Percentiles rank a stretch among this genome's conserved stretches.
Conservation (phyloP, 2,329 filamentous ascomycete species). For the Hypoxylon sp. region DNA sequence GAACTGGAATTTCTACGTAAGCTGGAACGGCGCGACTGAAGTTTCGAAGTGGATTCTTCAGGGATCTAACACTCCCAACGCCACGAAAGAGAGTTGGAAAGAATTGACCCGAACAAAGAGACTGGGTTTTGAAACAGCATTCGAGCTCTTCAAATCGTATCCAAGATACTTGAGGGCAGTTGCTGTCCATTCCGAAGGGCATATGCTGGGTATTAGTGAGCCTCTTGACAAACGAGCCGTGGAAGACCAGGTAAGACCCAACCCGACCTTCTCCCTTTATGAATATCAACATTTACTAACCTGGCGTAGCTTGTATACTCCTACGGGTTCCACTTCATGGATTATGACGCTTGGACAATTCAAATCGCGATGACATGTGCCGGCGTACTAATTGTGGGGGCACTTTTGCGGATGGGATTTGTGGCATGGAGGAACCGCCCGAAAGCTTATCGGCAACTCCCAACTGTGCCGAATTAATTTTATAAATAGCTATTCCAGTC, state of each 20-base stretch:
- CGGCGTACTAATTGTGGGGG: constrained; percentile 23
- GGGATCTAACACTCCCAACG: constrained; percentile 51
- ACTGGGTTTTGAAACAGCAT: constrained; percentile 58
- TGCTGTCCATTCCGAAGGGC: constrained; percentile 35
- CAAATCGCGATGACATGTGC: constrained; percentile 23
- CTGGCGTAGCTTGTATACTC: constrained; percentile 11
- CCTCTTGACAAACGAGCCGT: constrained; percentile 32
- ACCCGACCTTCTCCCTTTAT: neutral
- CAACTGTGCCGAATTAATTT: constrained; percentile 29
- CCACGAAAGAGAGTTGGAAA: constrained; percentile 46
- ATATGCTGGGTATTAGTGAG: constrained; percentile 39
- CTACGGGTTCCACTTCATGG: constrained; percentile 8
- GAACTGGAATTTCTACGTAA: constrained; percentile 56
- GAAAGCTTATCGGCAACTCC: constrained; percentile 26
- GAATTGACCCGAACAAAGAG: constrained; percentile 44
- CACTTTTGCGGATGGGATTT: constrained; percentile 22
- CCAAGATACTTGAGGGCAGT: constrained; percentile 42
- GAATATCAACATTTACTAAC: constrained; percentile 14
- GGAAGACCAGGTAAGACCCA: constrained; percentile 34
- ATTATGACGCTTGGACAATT: constrained; percentile 9
- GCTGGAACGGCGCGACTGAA: constrained; percentile 57
- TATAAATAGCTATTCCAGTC: constrained; percentile 1
- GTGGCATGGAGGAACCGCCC: constrained; percentile 36
- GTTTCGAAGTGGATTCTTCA: constrained; percentile 58
- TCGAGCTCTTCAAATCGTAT: constrained; percentile 45